Evolutionary conservation across 2,329 filamentous ascomycete species (phyloP), one percentile per base, ranked within the genome.

Genomic region (Aspergillus sp.): DNA sequence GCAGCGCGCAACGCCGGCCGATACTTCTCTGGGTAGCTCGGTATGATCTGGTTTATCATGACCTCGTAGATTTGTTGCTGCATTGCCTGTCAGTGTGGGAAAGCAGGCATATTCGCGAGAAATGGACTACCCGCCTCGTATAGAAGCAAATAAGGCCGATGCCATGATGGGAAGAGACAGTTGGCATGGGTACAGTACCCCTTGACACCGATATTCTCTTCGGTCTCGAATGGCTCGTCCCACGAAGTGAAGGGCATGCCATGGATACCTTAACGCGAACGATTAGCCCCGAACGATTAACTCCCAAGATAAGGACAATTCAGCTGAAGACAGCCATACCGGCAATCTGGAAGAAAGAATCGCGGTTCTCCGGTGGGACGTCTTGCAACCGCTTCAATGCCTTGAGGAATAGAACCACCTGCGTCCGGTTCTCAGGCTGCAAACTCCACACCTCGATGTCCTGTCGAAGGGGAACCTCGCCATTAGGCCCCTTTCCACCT

Each of bases 141-240:
- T 12, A 58, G 33, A 8, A 54, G 17, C 37, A 58, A 33, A 31
- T 58, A 58, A 12, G 41, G 43, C n/a, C 50, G 50, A 54, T 58
- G 56, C 56, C 56, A 58, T 23, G 56, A 27, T 5, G 56, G 56
- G 14, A 58, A 58, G 6, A 47, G 39, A 5, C 46, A 46, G 14
- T 53, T 50, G 6, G 44, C 46, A 33, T 58, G 56, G 9, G 41
- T 46, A 27, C 56, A 58, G 25, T 53, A 57, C 3, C 55, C 55
- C n/a, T 49, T 49, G 5, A 37, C 17, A 33, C 17, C 46, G 17
- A 35, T 17, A 19, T 49, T 35, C 31, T 49, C 46, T 5, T 37
- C 11, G 9, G 46, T 49, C 9, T 37, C 46, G 17, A 37, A 21
- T 2, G 46, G 46, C 17, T 49, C 46, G 15, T 49, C 46, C 46